These are phyloP conservation scores for Medicago arabica DNA, from an alignment of 306 rosid species.

Conservation along the genomic window DNA sequence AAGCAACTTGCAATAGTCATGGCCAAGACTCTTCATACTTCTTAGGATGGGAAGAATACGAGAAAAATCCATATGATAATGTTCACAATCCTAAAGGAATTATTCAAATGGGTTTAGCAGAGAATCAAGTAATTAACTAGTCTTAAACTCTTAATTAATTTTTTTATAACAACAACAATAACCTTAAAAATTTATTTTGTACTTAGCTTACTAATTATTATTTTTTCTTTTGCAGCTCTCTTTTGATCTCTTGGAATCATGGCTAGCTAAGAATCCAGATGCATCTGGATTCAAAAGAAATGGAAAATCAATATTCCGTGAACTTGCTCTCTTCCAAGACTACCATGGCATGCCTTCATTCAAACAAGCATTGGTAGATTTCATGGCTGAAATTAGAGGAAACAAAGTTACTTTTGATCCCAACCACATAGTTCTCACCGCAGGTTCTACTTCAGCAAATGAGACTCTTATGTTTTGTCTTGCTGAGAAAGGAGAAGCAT, in stretches of 20 bases:
- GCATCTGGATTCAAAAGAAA: conserved; percentile 68
- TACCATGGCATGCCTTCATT: conserved; percentile 87
- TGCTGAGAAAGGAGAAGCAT: conserved; percentile 71
- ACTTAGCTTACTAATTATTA: conserved; percentile 23
- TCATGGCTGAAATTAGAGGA: conserved; percentile 83
- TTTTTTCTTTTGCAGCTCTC: conserved; percentile 60
- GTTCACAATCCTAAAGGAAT: conserved; percentile 72
- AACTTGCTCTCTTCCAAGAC: conserved; percentile 95
- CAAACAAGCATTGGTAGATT: conserved; percentile 77
- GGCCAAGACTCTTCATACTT: conserved; percentile 98
- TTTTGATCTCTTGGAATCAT: conserved; percentile 80
- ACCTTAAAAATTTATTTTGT: not conserved
- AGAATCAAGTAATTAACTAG: conserved; percentile 67
- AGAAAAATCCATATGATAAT: conserved; percentile 79
- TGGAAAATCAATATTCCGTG: conserved; percentile 81
- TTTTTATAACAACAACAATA: not conserved
- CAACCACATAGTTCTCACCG: conserved; percentile 71
- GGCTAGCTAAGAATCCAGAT: conserved; percentile 84
- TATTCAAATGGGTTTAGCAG: conserved; percentile 97
- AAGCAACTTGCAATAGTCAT: conserved; percentile 78
- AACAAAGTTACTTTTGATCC: conserved; percentile 70
- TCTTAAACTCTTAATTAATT: not conserved
- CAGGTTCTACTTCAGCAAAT: conserved; percentile 86
- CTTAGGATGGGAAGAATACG: conserved; percentile 91
- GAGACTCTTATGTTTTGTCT: conserved; percentile 86